Conservation (phyloP, 768 basidiomycete species). For the Leccinum incarnatum region DNA sequence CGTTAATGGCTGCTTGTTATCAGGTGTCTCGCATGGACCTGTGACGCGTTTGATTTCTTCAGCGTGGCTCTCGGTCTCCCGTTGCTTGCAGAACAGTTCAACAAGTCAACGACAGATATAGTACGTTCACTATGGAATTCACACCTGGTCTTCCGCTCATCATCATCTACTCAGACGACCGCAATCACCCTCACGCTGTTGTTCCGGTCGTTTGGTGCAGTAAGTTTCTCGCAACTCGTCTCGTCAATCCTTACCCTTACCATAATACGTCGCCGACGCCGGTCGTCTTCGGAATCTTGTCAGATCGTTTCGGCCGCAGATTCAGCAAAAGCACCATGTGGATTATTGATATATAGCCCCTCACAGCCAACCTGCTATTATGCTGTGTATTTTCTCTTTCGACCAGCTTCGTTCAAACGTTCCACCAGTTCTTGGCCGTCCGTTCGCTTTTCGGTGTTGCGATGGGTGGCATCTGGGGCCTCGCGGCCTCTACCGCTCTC, state of each 20-base stretch:
- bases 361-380: conserved; percentile 71
- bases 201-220: conserved; percentile 79
- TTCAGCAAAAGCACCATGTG: too few relatives aligned
- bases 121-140: conserved; percentile 29
- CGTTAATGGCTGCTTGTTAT: background rate
- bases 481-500: conserved; percentile 77
- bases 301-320: conserved; percentile 89
- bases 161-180: conserved; percentile 46
- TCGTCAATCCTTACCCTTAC: background rate
- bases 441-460: conserved; percentile 82
- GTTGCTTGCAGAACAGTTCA: conserved; percentile 49
- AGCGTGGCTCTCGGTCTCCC: conserved; percentile 61
- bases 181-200: conserved; percentile 91
- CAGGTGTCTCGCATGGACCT: conserved; percentile 87
- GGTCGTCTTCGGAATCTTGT: conserved; percentile 75
- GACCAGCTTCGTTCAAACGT: conserved; percentile 78
- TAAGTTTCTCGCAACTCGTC: conserved; percentile 23
- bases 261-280: conserved; percentile 6
- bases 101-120: conserved; percentile 40
- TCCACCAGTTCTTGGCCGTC: conserved; percentile 72
- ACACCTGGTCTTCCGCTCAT: background rate
- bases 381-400: conserved; percentile 74
- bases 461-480: conserved; percentile 91
- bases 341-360: conserved; percentile 55
- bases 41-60: conserved; percentile 88